Evolutionary conservation across 345 rosid genomes (phyloP).

Genomic region (Capsella bursapastoris): DNA sequence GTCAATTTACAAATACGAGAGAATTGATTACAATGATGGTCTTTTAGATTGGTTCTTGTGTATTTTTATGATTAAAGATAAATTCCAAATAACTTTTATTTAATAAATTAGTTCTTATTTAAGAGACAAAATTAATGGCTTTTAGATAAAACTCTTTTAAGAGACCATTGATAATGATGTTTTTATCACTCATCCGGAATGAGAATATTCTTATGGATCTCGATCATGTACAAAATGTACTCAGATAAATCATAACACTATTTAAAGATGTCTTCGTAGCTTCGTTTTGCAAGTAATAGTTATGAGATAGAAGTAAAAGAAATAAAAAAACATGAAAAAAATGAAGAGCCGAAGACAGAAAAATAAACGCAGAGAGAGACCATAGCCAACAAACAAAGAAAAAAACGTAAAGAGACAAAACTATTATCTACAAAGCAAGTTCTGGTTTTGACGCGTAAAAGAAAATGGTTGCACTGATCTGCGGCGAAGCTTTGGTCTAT

Average conservation of each 20-base stretch:
- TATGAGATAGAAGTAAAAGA: neutral
- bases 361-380: neutral
- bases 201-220: neutral
- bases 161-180: too few species aligned
- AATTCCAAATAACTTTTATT: too few species aligned
- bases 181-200: neutral
- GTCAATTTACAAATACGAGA: too few species aligned
- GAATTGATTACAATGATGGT: too few species aligned
- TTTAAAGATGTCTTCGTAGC: neutral
- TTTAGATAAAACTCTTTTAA: too few species aligned
- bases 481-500: conserved; percentile 22
- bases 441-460: conserved; percentile 3
- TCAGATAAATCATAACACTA: neutral
- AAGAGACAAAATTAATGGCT: too few species aligned
- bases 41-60: too few species aligned
- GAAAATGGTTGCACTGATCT: conserved; percentile 9
- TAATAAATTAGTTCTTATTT: accelerated
- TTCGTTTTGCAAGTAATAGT: neutral
- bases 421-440: conserved; percentile 1
- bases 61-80: too few species aligned
- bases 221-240: neutral
- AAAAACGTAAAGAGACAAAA: conserved; percentile 10
- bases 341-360: neutral
- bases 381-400: neutral
- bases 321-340: neutral